Conservation (phyloP, 192 early-diverging fungal species). For the Backusella luteola region DNA sequence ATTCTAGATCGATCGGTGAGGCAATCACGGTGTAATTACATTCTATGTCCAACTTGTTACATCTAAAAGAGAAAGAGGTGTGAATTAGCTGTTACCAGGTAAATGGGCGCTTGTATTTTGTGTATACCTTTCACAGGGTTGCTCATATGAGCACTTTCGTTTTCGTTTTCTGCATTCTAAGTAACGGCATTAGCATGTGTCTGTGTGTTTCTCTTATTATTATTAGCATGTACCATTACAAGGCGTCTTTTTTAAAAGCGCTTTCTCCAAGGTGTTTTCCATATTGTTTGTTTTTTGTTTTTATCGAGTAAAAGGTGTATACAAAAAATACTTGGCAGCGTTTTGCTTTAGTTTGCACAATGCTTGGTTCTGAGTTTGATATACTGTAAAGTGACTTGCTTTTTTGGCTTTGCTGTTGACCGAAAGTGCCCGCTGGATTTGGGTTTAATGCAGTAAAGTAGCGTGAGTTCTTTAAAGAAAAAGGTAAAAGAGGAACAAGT, state of each 20-base stretch:
- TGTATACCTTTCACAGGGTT: conserved; percentile 23
- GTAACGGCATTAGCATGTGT: neutral
- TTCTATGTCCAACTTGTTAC: neutral
- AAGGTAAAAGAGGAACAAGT: neutral
- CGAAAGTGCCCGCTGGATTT: neutral
- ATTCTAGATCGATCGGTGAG: conserved; percentile 19
- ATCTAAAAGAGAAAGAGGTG: neutral
- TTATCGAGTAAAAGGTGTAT: neutral
- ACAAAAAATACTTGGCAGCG: neutral
- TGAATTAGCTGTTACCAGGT: neutral
- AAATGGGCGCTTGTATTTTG: neutral
- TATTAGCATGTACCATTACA: conserved; percentile 10
- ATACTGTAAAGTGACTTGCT: neutral
- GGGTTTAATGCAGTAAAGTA: too few species aligned
- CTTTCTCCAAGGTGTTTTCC: neutral
- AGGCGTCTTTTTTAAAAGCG: conserved; percentile 8
- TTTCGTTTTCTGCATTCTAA: conserved; percentile 20
- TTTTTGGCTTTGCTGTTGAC: neutral
- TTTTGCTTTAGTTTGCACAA: too few species aligned
- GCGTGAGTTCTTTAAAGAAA: neutral
- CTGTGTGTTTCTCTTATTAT: neutral
- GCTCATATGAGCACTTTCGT: conserved; percentile 8
- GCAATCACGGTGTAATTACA: conserved; percentile 13
- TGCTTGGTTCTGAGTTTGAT: neutral
- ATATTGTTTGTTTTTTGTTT: neutral